Conservation (phyloP, 106 monocot genomes). For the Apostasia shenzhenica region DNA sequence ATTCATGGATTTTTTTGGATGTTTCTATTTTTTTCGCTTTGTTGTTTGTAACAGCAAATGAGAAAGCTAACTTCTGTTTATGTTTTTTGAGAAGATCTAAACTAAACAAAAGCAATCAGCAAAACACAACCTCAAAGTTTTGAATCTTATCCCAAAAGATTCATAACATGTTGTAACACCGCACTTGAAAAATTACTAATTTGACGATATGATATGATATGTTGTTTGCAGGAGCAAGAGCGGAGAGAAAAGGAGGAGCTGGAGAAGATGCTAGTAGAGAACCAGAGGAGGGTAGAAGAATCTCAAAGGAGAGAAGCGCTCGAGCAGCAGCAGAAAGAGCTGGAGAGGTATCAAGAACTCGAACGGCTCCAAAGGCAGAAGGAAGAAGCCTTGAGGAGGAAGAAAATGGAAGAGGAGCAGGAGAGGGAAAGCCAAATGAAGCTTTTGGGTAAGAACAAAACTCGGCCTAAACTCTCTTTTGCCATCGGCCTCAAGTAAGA, state of each 20-base stretch:
- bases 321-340: slow-evolving; percentile 79
- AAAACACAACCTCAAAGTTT: no score
- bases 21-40: no score
- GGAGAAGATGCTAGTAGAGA: slow-evolving; percentile 93
- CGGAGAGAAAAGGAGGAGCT: slow-evolving; percentile 80
- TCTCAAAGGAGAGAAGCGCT: slow-evolving; percentile 76
- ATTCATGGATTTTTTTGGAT: no score
- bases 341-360: slow-evolving; percentile 84
- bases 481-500: slow-evolving; percentile 62
- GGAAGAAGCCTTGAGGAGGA: slow-evolving; percentile 88
- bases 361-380: slow-evolving; percentile 75
- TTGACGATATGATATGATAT: no score
- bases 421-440: slow-evolving; percentile 85
- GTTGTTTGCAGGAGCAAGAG: slow-evolving; percentile 59
- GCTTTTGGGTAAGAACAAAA: slow-evolving; percentile 90
- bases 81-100: no score
- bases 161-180: no score
- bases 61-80: no score
- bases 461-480: slow-evolving; percentile 87
- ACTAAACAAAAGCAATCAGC: no score
- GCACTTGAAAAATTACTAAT: no score
- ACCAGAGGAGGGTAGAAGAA: slow-evolving; percentile 79
- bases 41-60: no score
- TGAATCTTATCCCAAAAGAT: no score
- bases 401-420: slow-evolving; percentile 88